A percentile compares a stretch with the other conserved stretches of the same genome.
Conservation (phyloP, 805 yeast genomes). For the Pichia manshurica region DNA sequence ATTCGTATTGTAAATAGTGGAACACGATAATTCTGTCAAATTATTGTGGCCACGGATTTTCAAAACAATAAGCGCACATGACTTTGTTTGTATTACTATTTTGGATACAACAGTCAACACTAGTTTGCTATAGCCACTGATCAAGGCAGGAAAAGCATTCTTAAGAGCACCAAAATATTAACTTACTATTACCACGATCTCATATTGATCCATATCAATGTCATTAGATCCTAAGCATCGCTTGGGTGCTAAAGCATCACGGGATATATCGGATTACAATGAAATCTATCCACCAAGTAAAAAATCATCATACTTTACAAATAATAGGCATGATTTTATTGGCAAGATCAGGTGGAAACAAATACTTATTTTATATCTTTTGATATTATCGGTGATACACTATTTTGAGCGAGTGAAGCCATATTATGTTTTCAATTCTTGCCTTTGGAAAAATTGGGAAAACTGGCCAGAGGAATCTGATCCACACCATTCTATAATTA, state of each 20-base stretch:
- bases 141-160: too few species aligned
- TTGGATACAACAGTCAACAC: too few species aligned
- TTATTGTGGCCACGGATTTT: too few species aligned
- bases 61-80: too few species aligned
- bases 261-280: constrained; percentile 3
- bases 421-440: constrained; percentile 37
- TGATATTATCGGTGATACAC: constrained; percentile 43
- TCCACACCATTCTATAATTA: constrained; percentile 34
- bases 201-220: background rate
- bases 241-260: background rate
- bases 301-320: background rate
- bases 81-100: too few species aligned
- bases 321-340: background rate
- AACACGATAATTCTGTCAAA: too few species aligned
- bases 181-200: too few species aligned
- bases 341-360: constrained; percentile 17
- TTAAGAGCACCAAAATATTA: too few species aligned
- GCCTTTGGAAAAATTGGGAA: constrained; percentile 69
- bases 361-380: constrained; percentile 22
- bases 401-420: constrained; percentile 53
- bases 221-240: constrained; percentile 5
- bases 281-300: background rate
- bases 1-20: too few species aligned
- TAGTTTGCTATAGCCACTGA: too few species aligned
- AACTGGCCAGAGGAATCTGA: constrained; percentile 36